A percentile compares a stretch with the other conserved stretches of the same genome.
Conservation (phyloP, 139 green algal species). For the Coelastrella sp. region DNA sequence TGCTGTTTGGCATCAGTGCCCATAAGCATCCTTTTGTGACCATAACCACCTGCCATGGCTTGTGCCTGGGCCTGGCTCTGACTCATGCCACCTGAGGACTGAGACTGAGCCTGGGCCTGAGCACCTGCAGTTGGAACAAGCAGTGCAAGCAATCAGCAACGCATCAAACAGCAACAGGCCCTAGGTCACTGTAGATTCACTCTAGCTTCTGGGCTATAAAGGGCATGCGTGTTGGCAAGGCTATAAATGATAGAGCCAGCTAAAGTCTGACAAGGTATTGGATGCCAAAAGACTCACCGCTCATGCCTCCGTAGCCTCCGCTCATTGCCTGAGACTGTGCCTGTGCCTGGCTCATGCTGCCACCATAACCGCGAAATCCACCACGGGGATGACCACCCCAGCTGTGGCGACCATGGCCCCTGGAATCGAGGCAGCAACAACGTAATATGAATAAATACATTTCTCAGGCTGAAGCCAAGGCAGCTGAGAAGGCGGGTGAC, state of each 20-base stretch:
- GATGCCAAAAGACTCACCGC: background rate
- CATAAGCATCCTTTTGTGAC: background rate
- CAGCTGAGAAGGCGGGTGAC: no score
- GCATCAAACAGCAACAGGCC: no score
- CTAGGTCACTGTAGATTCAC: no score
- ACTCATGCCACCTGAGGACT: background rate
- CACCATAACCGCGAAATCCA: constrained; percentile 7
- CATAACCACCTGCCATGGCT: constrained; percentile 1
- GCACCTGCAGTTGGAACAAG: background rate
- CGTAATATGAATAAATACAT: background rate
- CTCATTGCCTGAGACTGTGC: constrained; percentile 19
- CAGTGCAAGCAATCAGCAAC: no score
- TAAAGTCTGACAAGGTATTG: background rate
- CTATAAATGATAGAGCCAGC: background rate
- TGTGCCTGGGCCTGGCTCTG: constrained; percentile 28
- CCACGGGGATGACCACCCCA: no score
- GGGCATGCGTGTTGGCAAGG: background rate
- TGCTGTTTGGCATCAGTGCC: background rate
- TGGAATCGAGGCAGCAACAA: background rate
- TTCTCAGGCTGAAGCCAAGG: no score
- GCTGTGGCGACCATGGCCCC: background rate
- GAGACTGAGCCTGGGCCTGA: constrained; percentile 1
- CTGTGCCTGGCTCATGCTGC: constrained; percentile 15
- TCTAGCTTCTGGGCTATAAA: no score
- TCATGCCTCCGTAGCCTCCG: background rate